Evolutionary conservation across 2,329 filamentous ascomycete species (phyloP), one percentile per base, ranked within the genome.

Genomic region (Acephala macrosclerotiorum): DNA sequence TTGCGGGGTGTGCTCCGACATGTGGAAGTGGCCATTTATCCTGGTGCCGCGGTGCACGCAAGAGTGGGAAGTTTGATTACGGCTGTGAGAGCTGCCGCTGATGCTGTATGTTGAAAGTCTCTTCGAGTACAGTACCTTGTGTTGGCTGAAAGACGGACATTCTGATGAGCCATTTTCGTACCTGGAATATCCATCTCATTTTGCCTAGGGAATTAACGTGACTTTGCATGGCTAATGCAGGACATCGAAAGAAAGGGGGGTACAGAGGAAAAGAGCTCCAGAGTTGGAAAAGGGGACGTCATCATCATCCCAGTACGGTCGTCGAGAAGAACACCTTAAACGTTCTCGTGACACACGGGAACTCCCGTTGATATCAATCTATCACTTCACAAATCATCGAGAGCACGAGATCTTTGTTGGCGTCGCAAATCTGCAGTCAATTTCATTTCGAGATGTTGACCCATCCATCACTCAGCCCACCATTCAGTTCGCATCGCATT

Each of bases 201-300:
- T 9, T n/a, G 11, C 22, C 11, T 25, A 12, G 40, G 14, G 6
- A n/a, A 25, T 49, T 49, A 7, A 26, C 12, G 38, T 42, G 18
- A 16, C 12, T 6, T 42, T 3, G 3, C 5, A 42, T 53, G 12
- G 29, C 59, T 66, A 66, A 66, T 62, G 59, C 45, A 65, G 59
- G 63, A 26, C 59, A 62, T 62, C 58, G 20, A 49, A 42, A 22
- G 14, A 18, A 18, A 33, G 16, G 6, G 49, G 25, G 49, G 49
- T 25, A 18, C 40, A 42, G n/a, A 53, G 5, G 18, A n/a, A 11
- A 18, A 53, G 26, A 25, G 20, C 1, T 26, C 6, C 11, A 25
- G 45, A 25, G 22, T 20, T 20, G 11, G 3, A 49, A 25, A 42
- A n/a, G 40, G 40, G 16, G 16, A 49, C 45, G 45, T 49, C 45